These are phyloP conservation scores for Coniochaeta prunicola DNA, from an alignment of 2,329 filamentous ascomycete species.

Conservation along the genomic window DNA sequence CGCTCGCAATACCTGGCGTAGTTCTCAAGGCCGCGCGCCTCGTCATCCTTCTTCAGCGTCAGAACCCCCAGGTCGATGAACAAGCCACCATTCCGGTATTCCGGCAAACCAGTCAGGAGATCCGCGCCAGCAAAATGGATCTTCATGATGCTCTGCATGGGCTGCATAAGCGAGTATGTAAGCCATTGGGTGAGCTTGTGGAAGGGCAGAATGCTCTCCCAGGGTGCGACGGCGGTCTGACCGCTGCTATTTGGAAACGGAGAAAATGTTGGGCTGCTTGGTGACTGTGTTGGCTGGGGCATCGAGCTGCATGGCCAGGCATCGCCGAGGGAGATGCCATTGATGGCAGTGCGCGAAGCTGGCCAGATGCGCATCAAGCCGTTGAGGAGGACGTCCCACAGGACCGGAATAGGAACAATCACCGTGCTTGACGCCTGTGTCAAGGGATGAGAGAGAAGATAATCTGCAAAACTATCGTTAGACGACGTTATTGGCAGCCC, in stretches of 20 bases:
- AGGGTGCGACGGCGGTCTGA: conserved; percentile 44
- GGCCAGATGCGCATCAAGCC: conserved; percentile 88
- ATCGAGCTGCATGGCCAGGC: conserved; percentile 87
- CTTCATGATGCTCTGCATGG: conserved; percentile 45
- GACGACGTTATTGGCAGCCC: conserved; percentile 3
- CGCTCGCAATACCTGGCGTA: conserved; percentile 61
- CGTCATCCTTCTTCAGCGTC: conserved; percentile 37
- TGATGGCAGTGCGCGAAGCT: conserved; percentile 73
- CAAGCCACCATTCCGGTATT: conserved; percentile 87
- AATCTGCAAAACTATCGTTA: conserved; percentile 51
- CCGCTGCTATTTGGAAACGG: conserved; percentile 34
- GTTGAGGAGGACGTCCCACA: conserved; percentile 88
- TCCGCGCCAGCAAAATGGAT: conserved; percentile 43
- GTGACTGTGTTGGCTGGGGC: conserved; percentile 42
- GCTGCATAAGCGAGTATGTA: conserved; percentile 64
- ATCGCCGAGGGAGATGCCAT: conserved; percentile 82
- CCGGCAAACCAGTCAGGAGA: conserved; percentile 59
- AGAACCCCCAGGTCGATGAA: conserved; percentile 77
- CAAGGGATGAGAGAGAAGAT: conserved; percentile 84
- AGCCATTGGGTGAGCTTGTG: conserved; percentile 67
- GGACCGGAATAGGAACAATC: conserved; percentile 75
- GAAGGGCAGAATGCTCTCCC: conserved; percentile 65
- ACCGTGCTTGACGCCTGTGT: conserved; percentile 85
- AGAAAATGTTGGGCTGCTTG: conserved; percentile 43
- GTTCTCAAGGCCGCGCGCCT: conserved; percentile 33